Percentiles rank a stretch among this genome's conserved stretches.
Conservation (phyloP, 1,284 basidiomycete genomes). For the Rugosomyces carneus region DNA sequence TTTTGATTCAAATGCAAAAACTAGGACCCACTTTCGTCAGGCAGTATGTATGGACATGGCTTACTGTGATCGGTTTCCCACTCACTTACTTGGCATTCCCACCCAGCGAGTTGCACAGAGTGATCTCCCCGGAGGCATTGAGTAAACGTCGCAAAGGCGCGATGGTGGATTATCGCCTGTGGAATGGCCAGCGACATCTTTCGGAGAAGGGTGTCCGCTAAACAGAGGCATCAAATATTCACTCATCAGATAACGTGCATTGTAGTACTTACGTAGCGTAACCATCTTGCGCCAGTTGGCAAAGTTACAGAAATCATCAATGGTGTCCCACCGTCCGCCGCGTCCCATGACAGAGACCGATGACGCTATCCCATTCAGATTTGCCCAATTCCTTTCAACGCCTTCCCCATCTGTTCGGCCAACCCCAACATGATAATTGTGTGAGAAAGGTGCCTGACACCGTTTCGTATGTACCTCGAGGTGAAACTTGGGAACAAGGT, state of each 20-base stretch:
- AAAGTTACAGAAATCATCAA: slow-evolving; percentile 27
- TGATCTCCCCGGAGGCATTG: not conserved
- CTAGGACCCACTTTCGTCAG: no score
- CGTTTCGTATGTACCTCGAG: no score
- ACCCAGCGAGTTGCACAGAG: no score
- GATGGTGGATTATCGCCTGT: not conserved
- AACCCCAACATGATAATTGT: no score
- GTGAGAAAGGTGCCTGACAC: no score
- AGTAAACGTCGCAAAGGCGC: slow-evolving; percentile 14
- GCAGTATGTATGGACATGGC: no score
- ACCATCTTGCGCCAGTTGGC: slow-evolving; percentile 25
- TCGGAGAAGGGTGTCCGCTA: not conserved
- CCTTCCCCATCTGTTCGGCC: slow-evolving; percentile 22
- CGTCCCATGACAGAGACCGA: slow-evolving; percentile 30
- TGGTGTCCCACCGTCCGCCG: slow-evolving; percentile 23
- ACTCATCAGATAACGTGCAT: not conserved
- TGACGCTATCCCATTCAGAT: slow-evolving; percentile 19
- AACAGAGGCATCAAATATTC: not conserved
- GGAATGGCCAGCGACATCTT: slow-evolving; percentile 1
- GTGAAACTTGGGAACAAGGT: no score
- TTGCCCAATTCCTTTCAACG: slow-evolving; percentile 26
- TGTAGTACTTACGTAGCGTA: not conserved
- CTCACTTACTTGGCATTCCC: no score
- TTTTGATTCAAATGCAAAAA: not conserved
- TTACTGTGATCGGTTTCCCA: no score